A percentile compares a stretch with the other conserved stretches of the same genome.
Evolutionary conservation across 1,139 yeast genomes (phyloP).

Genomic region (Taphrina deformans): DNA sequence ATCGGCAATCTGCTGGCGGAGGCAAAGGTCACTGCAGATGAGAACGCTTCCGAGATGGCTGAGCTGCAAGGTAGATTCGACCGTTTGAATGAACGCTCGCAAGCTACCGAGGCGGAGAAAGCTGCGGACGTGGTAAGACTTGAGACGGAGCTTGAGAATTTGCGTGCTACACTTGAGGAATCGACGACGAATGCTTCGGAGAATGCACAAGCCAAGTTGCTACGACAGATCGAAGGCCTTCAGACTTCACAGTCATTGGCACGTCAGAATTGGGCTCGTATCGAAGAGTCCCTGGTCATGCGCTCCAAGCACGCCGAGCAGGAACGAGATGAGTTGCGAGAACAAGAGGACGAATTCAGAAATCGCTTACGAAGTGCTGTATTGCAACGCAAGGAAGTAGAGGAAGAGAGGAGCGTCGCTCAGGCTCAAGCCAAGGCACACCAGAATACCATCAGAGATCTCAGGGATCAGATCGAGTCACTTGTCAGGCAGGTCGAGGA

Average conservation of each 20-base stretch:
- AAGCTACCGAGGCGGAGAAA: constrained; percentile 40
- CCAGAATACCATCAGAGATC: constrained; percentile 34
- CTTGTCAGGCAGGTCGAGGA: not conserved
- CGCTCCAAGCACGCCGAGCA: constrained; percentile 53
- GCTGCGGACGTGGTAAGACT: constrained; percentile 43
- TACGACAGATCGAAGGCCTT: constrained; percentile 54
- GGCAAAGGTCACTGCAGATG: constrained; percentile 38
- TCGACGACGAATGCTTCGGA: constrained; percentile 41
- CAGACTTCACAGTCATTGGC: constrained; percentile 69
- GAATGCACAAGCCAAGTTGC: constrained; percentile 44
- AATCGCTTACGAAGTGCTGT: constrained; percentile 46
- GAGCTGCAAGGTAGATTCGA: constrained; percentile 37
- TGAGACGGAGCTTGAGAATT: constrained; percentile 51
- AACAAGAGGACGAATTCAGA: constrained; percentile 39
- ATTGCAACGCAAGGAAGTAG: constrained; percentile 35
- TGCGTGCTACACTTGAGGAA: constrained; percentile 50
- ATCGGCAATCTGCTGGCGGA: constrained; percentile 40
- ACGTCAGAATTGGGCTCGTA: constrained; percentile 64
- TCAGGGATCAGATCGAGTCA: constrained; percentile 23
- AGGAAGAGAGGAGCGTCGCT: constrained; percentile 35
- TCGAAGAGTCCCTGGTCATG: constrained; percentile 56
- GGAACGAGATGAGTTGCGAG: constrained; percentile 38
- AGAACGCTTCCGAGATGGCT: constrained; percentile 36
- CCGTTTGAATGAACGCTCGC: constrained; percentile 36
- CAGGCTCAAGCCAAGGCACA: constrained; percentile 28